These are phyloP conservation scores for Scheffersomyces insectosa DNA, from an alignment of 1,139 yeast genomes.

Conservation along the genomic window DNA sequence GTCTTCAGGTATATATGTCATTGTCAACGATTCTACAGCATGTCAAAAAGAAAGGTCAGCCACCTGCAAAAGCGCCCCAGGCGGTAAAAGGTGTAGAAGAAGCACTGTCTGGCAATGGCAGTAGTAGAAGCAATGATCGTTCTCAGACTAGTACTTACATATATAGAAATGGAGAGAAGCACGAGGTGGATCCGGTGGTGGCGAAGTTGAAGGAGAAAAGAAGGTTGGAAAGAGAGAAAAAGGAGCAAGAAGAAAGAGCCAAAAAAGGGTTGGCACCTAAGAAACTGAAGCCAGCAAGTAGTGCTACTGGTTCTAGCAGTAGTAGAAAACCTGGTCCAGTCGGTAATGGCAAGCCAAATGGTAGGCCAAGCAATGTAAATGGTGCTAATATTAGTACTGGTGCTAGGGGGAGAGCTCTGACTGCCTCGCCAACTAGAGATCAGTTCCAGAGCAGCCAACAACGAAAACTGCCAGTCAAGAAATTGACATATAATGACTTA, in stretches of 20 bases:
- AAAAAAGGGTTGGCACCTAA: slow-evolving; percentile 36
- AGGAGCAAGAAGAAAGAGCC: slow-evolving; percentile 31
- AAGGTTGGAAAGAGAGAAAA: slow-evolving; percentile 52
- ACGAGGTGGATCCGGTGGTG: slow-evolving; percentile 51
- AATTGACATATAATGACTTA: slow-evolving; percentile 62
- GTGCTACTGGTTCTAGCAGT: too few species aligned
- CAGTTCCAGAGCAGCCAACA: background rate
- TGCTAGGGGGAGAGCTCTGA: too few species aligned
- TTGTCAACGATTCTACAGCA: slow-evolving; percentile 30
- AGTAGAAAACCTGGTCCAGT: too few species aligned
- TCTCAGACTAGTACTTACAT: background rate
- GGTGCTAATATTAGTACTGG: too few species aligned
- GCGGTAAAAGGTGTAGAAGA: too few species aligned
- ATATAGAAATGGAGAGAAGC: slow-evolving; percentile 2
- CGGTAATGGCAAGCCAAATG: too few species aligned
- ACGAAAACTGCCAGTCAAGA: slow-evolving; percentile 32
- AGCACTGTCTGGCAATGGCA: background rate
- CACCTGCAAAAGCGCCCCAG: slow-evolving; percentile 1
- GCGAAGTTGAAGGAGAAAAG: slow-evolving; percentile 66
- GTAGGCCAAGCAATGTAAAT: too few species aligned
- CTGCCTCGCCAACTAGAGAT: too few species aligned
- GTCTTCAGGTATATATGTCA: slow-evolving; percentile 13
- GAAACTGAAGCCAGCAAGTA: slow-evolving; percentile 4
- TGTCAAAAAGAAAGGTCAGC: slow-evolving; percentile 34
- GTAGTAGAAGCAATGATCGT: background rate